Conservation (phyloP, 768 basidiomycete genomes). For the Artomyces pyxidatus region DNA sequence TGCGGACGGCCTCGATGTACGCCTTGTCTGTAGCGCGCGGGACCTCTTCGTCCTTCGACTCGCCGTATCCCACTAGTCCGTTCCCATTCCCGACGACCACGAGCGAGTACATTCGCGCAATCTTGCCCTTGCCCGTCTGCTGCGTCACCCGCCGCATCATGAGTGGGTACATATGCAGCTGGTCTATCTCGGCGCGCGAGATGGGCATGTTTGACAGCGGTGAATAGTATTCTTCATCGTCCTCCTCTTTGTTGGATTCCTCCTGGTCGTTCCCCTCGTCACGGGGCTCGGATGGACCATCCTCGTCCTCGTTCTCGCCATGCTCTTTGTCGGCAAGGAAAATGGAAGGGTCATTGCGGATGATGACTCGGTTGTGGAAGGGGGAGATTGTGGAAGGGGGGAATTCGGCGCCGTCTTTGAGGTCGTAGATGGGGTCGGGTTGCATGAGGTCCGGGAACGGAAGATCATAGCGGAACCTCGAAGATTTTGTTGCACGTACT, state of each 20-base stretch:
- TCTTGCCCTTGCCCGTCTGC: constrained; percentile 94
- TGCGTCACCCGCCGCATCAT: constrained; percentile 58
- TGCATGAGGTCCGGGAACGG: constrained; percentile 55
- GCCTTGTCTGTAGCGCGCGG: constrained; percentile 49
- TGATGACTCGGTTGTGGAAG: constrained; percentile 52
- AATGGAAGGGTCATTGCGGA: constrained; percentile 68
- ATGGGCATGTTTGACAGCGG: constrained; percentile 29
- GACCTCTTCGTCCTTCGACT: constrained; percentile 63
- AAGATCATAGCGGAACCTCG: not conserved
- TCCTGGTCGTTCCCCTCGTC: constrained; percentile 27
- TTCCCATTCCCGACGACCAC: constrained; percentile 77
- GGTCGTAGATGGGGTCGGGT: constrained; percentile 54
- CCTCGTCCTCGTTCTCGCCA: constrained; percentile 22
- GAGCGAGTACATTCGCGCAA: constrained; percentile 50
- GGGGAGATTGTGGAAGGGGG: constrained; percentile 44
- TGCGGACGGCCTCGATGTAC: constrained; percentile 64
- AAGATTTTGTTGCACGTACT: constrained; percentile 5
- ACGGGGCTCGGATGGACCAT: no score
- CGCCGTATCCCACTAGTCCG: constrained; percentile 76
- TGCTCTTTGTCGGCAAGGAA: constrained; percentile 34
- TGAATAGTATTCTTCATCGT: constrained; percentile 15
- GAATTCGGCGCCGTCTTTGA: constrained; percentile 44
- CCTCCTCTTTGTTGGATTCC: constrained; percentile 8
- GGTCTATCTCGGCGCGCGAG: constrained; percentile 18
- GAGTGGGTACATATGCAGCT: constrained; percentile 33